phyloP scores from a whole-genome alignment of 257 asterid species.

The Solanum clarkiae region DNA sequence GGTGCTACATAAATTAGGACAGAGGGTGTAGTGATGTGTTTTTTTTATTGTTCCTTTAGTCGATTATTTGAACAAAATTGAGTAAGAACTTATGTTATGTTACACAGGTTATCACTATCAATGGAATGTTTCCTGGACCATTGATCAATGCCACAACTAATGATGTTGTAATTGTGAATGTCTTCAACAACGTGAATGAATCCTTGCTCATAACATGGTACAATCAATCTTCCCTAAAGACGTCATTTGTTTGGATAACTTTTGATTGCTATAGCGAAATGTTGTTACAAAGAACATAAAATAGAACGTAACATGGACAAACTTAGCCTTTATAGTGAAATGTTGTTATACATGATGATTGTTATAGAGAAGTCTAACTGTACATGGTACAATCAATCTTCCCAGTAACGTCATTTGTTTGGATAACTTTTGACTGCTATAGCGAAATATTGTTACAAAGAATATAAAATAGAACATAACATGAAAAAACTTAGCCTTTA shows the following conservation, averaged over 20 bases:
- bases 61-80: not conserved
- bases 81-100: not conserved
- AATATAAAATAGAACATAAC: not conserved
- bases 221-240: not conserved
- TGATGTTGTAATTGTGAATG: constrained; percentile 41
- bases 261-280: not conserved
- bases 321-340: too few species aligned
- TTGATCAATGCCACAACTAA: constrained; percentile 52
- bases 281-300: not conserved
- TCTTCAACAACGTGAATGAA: constrained; percentile 57
- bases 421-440: not conserved
- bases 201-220: constrained; percentile 71
- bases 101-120: constrained; percentile 61
- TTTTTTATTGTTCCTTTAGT: not conserved
- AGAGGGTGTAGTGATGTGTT: not conserved
- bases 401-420: not conserved
- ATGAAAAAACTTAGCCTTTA: not conserved
- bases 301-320: not conserved
- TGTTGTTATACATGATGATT: not conserved
- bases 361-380: too few species aligned
- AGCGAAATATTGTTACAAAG: not conserved
- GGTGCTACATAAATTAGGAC: not conserved
- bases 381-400: constrained; percentile 35
- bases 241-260: not conserved
- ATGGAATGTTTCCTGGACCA: constrained; percentile 76